Evolutionary conservation across 2,329 filamentous ascomycete genomes (phyloP), one percentile per base, ranked within the genome.

Genomic region (Cercospora canescens): DNA sequence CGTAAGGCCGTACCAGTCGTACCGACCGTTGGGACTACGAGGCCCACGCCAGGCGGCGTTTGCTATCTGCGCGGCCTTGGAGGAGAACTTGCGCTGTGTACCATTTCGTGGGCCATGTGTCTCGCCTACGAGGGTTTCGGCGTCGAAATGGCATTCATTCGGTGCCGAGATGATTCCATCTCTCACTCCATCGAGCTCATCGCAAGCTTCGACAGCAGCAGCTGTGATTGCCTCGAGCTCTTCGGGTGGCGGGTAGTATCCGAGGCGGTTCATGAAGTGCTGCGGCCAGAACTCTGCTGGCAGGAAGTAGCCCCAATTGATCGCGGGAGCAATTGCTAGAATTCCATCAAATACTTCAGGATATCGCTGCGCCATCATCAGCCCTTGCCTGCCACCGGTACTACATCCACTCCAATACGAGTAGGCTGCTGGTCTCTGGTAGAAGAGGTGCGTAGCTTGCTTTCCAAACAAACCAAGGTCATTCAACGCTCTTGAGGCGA

Each of bases 371-470:
- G 79, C 78, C 11, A 76, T 32, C 72, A 76, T 78, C 4, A 77
- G 52, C 1, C 76, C 79, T 65, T 80, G 78, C 7, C 79, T 65
- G 8, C 79, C 79, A 35, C 77, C 79, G 12, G 71, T 73, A 21
- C 76, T 79, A 59, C 79, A 80, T 1, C 79, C 78, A 63, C 59
- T 72, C 66, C 69, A 79, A 62, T 80, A 80, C 1, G 75, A 78
- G 62, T 77, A 79, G 8, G 70, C 68, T 3, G 74, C 72, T 6
- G 57, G 48, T 24, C 60, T 65, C 1, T 72, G 73, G 54, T 80
- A 81, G 64, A 74, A 78, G 6, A 62, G 66, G 3, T 66, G 61
- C 0, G 70, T 75, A 9, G 77, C 41, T 14, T 66, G 59, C 63
- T 76, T 72, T 7, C 74, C 77, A 28, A 81, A 70, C 1, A 74